Evolutionary conservation across 495 filamentous ascomycete species (phyloP).

Genomic region (Chaetomium cochliodes): DNA sequence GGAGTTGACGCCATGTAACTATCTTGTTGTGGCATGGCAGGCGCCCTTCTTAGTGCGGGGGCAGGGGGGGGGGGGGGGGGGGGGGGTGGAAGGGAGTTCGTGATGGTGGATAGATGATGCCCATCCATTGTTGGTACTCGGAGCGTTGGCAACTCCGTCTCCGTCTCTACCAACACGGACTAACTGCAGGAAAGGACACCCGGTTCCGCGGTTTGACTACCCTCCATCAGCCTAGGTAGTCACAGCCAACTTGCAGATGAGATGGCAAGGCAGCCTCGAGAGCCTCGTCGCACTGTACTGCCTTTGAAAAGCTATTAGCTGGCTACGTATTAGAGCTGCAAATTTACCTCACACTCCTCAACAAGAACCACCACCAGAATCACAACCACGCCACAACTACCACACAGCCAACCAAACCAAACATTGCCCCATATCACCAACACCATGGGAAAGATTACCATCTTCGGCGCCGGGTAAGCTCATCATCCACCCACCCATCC

Average conservation of each 20-base stretch:
- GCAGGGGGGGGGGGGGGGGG: too few relatives aligned
- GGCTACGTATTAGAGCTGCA: neutral
- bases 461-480: slow-evolving; percentile 26
- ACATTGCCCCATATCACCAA: neutral
- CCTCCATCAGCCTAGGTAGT: too few relatives aligned
- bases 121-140: neutral
- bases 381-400: neutral
- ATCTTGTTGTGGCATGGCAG: neutral
- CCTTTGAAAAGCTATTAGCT: neutral
- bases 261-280: too few relatives aligned
- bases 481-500: neutral
- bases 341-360: neutral
- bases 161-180: too few relatives aligned
- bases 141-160: too few relatives aligned
- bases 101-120: too few relatives aligned
- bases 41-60: neutral
- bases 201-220: too few relatives aligned
- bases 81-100: neutral
- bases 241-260: too few relatives aligned
- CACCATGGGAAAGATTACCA: slow-evolving; percentile 23
- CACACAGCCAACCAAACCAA: neutral
- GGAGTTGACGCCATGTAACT: neutral
- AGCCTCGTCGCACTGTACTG: neutral
- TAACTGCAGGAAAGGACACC: too few relatives aligned
- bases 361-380: neutral